Evolutionary conservation across 495 filamentous ascomycete genomes (phyloP).

Genomic region (Aspergillus incahuasiensis): DNA sequence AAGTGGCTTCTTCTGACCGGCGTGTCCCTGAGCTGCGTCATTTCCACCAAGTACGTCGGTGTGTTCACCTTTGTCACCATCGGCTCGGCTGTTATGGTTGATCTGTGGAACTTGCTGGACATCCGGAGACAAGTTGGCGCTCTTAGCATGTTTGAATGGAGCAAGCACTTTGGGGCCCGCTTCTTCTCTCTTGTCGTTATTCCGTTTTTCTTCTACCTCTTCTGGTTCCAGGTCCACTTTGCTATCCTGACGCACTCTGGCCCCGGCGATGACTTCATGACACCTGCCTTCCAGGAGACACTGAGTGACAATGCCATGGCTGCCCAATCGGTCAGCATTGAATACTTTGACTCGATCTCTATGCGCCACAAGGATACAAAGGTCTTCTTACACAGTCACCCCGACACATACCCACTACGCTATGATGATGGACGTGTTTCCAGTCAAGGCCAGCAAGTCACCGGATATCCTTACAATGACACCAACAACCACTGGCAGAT

Average conservation of each 20-base stretch:
- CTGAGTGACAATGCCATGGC: slow-evolving; percentile 91
- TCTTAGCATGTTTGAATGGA: slow-evolving; percentile 71
- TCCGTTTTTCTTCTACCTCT: slow-evolving; percentile 95
- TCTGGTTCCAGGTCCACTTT: slow-evolving; percentile 99
- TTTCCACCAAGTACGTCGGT: slow-evolving; percentile 97
- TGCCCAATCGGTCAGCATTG: slow-evolving; percentile 72
- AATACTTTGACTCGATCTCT: slow-evolving; percentile 86
- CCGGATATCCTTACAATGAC: slow-evolving; percentile 95
- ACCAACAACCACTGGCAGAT: slow-evolving; percentile 99
- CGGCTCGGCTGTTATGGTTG: slow-evolving; percentile 85
- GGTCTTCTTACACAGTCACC: slow-evolving; percentile 89
- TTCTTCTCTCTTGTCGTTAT: slow-evolving; percentile 77
- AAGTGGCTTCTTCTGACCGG: slow-evolving; percentile 97
- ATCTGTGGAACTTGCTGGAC: slow-evolving; percentile 92
- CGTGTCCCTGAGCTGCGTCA: slow-evolving; percentile 91
- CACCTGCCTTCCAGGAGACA: slow-evolving; percentile 94
- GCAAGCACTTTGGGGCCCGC: slow-evolving; percentile 85
- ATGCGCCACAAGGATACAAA: slow-evolving; percentile 97
- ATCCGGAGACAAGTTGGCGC: slow-evolving; percentile 75
- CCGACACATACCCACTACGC: slow-evolving; percentile 81
- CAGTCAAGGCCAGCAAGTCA: slow-evolving; percentile 96
- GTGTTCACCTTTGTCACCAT: slow-evolving; percentile 97
- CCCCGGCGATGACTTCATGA: slow-evolving; percentile 98
- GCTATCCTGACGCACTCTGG: slow-evolving; percentile 82
- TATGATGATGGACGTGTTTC: slow-evolving; percentile 98